Conservation (phyloP, 805 yeast genomes). For the Metschnikowia gelsemii region DNA sequence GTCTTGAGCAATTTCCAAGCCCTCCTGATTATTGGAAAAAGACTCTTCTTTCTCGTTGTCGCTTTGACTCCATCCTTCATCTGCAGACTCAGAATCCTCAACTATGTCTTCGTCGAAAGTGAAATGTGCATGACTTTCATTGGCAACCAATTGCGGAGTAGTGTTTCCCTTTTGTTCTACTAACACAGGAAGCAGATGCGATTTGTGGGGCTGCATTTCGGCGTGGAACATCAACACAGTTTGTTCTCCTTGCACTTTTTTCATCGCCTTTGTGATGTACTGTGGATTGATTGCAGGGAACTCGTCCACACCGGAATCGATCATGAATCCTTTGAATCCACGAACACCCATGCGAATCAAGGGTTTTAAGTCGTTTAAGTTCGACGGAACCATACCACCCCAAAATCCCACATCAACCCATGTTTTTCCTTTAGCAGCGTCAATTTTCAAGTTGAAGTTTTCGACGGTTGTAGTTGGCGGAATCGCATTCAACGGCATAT, state of each 20-base stretch:
- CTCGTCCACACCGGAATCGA: constrained; percentile 95
- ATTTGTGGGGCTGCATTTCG: constrained; percentile 60
- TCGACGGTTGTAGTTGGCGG: constrained; percentile 90
- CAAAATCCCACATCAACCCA: constrained; percentile 96
- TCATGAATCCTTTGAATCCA: constrained; percentile 90
- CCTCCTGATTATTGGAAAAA: constrained; percentile 1
- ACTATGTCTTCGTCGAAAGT: constrained; percentile 19
- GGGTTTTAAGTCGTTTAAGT: constrained; percentile 67
- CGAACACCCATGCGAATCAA: constrained; percentile 83
- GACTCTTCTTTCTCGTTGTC: constrained; percentile 12
- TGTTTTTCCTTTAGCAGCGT: constrained; percentile 76
- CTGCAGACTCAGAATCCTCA: constrained; percentile 15
- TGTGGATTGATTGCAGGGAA: constrained; percentile 75
- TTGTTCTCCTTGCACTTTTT: constrained; percentile 54
- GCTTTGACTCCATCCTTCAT: constrained; percentile 4
- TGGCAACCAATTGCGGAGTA: constrained; percentile 28
- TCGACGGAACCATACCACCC: constrained; percentile 92
- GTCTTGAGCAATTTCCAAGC: constrained; percentile 21
- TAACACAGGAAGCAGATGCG: constrained; percentile 23
- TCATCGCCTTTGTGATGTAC: constrained; percentile 69
- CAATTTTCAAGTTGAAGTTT: constrained; percentile 70
- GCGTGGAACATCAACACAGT: constrained; percentile 92
- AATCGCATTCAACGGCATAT: constrained; percentile 94
- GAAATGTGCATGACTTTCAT: constrained; percentile 22
- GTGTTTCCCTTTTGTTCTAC: constrained; percentile 25